phyloP scores from a whole-genome alignment of 257 asterid species.

The Petunia axillaris region DNA sequence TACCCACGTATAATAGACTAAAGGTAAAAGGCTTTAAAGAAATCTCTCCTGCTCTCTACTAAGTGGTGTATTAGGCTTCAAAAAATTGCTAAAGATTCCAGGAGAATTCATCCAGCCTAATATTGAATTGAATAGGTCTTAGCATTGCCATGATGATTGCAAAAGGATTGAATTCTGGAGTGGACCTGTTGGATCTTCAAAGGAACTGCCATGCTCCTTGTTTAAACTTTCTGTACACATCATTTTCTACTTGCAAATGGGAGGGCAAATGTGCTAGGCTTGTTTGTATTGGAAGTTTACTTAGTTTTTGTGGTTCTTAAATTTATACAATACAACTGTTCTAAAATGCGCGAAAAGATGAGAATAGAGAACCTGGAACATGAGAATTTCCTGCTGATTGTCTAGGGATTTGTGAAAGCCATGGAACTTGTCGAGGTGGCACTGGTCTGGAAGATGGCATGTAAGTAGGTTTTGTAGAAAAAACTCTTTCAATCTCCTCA shows the following conservation, averaged over 20 bases:
- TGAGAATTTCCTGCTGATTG: slow-evolving; percentile 29
- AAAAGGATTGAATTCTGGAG: neutral
- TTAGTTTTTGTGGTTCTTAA: no score
- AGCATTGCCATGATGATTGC: slow-evolving; percentile 2
- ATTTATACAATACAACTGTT: no score
- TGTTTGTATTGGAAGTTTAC: no score
- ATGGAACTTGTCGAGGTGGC: slow-evolving; percentile 28
- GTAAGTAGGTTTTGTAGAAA: slow-evolving; percentile 40
- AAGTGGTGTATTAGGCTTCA: slow-evolving; percentile 11
- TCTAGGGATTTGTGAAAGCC: slow-evolving; percentile 39
- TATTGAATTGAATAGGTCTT: neutral
- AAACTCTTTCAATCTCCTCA: slow-evolving; percentile 54
- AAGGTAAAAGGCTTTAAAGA: neutral
- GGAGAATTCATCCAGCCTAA: slow-evolving; percentile 1
- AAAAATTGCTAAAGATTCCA: neutral
- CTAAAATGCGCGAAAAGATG: neutral
- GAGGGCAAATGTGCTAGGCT: no score
- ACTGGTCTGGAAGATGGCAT: slow-evolving; percentile 37
- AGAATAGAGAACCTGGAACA: neutral
- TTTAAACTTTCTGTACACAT: neutral
- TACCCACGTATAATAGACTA: neutral
- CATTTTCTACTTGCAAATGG: neutral
- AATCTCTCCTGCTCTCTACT: neutral
- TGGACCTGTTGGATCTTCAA: slow-evolving; percentile 19
- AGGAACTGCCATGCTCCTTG: slow-evolving; percentile 8